Evolutionary conservation across 1,139 yeast genomes (phyloP), one percentile per base, ranked within the genome.

Genomic region (Magnusiomyces fungicola): DNA sequence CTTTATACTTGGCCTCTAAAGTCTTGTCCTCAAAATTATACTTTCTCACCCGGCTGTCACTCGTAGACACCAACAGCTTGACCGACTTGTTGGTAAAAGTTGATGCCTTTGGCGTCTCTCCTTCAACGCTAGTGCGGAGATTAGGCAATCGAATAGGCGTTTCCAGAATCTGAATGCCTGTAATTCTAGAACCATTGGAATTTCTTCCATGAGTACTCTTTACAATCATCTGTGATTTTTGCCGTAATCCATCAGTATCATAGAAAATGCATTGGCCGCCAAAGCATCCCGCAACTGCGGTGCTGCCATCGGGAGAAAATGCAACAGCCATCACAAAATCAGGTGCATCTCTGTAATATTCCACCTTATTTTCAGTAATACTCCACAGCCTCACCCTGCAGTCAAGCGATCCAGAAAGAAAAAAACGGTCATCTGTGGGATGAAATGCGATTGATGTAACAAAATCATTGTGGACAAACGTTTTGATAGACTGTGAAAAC

Each of bases 361-460:
- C 65, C 16, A 81, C 80, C 48, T 81, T 79, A 52, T 79, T 79
- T 53, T 89, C 97, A 41, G 90, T 72, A 33, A 90, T 81, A 2
- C 92, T 83, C 95, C 96, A 87, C 22, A 90, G 68, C 51, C 95
- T 68, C n/a, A 87, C 74, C 40, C 77, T 73, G 55, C 85, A 83
- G 61, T 88, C 96, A 55, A 89, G 71, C 44, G 94, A 83, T 1
- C 96, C 95, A 55, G 90, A 82, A 3, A 85, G 66, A 64, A 90
- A 88, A 62, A 89, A 90, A 34, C 97, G 69, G 62, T 90, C 97
- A 67, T 90, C 97, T 2, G 71, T 71, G 1, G 95, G 95, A 60
- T 88, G 96, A 64, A 90, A 90, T 47, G 77, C 78, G 3, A 86
- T 87, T 16, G 85, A 73, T 0, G 96, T 85, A 3, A 88, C 96